phyloP scores from a whole-genome alignment of 2,329 filamentous ascomycete genomes.

The Exophiala sp. region DNA sequence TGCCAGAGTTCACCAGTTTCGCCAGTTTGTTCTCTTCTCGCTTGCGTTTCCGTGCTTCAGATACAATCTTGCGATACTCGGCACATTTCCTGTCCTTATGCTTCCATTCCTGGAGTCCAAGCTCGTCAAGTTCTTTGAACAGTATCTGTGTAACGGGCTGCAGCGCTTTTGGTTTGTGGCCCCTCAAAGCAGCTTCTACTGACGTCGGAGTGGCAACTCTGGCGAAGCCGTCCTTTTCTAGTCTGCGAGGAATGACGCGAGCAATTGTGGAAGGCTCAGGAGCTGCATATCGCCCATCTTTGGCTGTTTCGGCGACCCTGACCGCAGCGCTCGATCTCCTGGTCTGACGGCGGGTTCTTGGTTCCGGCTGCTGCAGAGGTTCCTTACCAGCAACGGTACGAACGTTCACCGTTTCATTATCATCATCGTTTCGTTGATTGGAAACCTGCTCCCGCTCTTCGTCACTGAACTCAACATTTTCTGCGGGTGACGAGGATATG shows the following conservation, averaged over 20 bases:
- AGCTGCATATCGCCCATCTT: slow-evolving; percentile 3
- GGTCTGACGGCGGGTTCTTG: background rate
- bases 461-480: slow-evolving; percentile 21
- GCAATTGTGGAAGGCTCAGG: slow-evolving; percentile 8
- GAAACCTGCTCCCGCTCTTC: slow-evolving; percentile 2
- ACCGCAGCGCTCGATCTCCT: background rate
- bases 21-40: slow-evolving; percentile 17
- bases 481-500: background rate
- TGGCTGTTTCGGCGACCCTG: background rate
- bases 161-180: slow-evolving; percentile 1
- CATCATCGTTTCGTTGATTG: background rate
- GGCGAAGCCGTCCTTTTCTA: background rate
- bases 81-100: slow-evolving; percentile 17
- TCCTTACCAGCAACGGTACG: background rate
- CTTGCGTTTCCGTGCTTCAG: slow-evolving; percentile 13
- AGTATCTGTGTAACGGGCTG: slow-evolving; percentile 11
- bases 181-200: slow-evolving; percentile 1
- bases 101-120: slow-evolving; percentile 23
- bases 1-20: slow-evolving; percentile 9
- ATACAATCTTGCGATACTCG: slow-evolving; percentile 14
- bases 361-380: background rate
- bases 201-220: slow-evolving; percentile 6
- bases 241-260: background rate
- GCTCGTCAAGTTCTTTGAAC: slow-evolving; percentile 14
- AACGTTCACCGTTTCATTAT: background rate